Percentiles rank a stretch among this genome's conserved stretches.
These are phyloP conservation scores for Alternaria arborescens DNA, from an alignment of 2,329 filamentous ascomycete species.

Conservation along the genomic window DNA sequence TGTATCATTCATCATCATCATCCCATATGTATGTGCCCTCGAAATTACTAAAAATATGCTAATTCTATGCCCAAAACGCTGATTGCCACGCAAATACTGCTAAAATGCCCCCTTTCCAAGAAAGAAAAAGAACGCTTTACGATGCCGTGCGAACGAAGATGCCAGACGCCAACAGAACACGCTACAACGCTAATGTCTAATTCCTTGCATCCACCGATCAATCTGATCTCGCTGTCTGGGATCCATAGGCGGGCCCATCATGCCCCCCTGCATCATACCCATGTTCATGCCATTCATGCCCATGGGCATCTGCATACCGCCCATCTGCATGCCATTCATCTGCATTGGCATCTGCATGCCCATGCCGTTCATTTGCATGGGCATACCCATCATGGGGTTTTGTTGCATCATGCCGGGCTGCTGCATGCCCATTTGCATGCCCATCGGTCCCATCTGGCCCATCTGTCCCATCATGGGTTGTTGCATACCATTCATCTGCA, in stretches of 20 bases:
- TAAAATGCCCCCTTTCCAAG: background rate
- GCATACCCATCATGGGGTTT: constrained; percentile 17
- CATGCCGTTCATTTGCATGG: background rate
- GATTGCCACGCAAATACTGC: background rate
- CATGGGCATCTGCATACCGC: constrained; percentile 22
- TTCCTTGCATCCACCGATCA: constrained; percentile 65
- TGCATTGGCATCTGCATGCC: constrained; percentile 14
- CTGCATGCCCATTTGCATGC: constrained; percentile 13
- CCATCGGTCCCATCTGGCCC: constrained; percentile 4
- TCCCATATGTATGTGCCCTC: background rate
- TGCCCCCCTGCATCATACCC: constrained; percentile 32
- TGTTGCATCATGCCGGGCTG: constrained; percentile 7
- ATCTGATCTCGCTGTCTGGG: constrained; percentile 64
- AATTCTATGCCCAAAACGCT: background rate
- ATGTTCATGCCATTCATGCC: constrained; percentile 32
- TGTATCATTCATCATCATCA: background rate
- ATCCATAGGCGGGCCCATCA: constrained; percentile 51
- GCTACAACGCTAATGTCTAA: constrained; percentile 32
- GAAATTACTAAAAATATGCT: background rate
- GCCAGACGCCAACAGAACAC: background rate
- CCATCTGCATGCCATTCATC: constrained; percentile 3
- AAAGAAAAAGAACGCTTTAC: background rate
- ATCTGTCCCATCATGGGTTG: constrained; percentile 13
- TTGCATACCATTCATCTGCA: constrained; percentile 4
- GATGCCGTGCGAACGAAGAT: background rate